phyloP scores from a whole-genome alignment of 139 green algal genomes.

The Trebouxia sp. region DNA sequence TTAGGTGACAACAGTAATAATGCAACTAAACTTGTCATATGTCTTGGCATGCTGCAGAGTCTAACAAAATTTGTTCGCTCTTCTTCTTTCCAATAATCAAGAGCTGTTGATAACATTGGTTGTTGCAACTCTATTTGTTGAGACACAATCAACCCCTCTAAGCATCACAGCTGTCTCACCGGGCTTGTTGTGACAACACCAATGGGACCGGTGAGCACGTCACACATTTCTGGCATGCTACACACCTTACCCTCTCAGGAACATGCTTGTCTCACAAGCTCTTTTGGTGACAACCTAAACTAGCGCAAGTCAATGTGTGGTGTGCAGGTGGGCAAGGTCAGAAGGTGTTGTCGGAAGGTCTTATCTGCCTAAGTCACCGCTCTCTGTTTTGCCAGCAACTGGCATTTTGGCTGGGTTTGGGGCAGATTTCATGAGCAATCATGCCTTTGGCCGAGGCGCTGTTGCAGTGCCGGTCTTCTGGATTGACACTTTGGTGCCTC shows the following conservation, averaged over 20 bases:
- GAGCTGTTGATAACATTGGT: neutral
- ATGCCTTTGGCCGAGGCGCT: slow-evolving; percentile 23
- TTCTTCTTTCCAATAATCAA: neutral
- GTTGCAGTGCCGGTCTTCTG: slow-evolving; percentile 20
- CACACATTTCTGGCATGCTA: too few species aligned
- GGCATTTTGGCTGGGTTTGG: slow-evolving; percentile 27
- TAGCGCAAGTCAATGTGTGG: too few species aligned
- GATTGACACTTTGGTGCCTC: slow-evolving; percentile 15
- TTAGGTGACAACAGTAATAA: neutral
- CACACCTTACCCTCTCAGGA: too few species aligned
- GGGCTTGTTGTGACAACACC: neutral
- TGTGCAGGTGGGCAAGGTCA: slow-evolving; percentile 25
- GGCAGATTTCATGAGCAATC: slow-evolving; percentile 26
- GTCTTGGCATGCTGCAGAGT: neutral
- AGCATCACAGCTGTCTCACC: neutral
- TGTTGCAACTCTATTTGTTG: neutral
- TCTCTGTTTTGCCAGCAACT: slow-evolving; percentile 27
- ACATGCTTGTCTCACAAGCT: too few species aligned
- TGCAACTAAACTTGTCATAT: neutral
- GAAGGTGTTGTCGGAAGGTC: slow-evolving; percentile 26
- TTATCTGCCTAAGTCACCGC: slow-evolving; percentile 26
- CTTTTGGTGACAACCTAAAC: too few species aligned
- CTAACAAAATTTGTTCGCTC: neutral
- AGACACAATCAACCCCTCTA: neutral
- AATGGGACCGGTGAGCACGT: neutral